Conservation (phyloP, 352 stramenopile species). For the Plasmopara halstedii region DNA sequence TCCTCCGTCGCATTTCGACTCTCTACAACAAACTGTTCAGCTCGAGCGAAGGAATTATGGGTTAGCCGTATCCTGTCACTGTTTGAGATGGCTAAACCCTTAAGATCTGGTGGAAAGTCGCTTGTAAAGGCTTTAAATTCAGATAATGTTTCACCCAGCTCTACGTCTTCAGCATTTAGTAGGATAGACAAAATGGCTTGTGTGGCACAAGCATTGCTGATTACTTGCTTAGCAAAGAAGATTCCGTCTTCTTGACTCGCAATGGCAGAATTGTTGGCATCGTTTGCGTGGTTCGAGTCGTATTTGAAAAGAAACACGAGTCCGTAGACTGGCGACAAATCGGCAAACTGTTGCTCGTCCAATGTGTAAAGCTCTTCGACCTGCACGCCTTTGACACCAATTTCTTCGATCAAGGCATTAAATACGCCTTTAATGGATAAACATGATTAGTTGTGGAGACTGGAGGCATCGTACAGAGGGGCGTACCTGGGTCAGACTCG, state of each 20-base stretch:
- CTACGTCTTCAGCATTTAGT: slow-evolving; percentile 81
- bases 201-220: slow-evolving; percentile 94
- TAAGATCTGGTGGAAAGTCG: slow-evolving; percentile 72
- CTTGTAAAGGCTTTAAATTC: slow-evolving; percentile 81
- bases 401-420: slow-evolving; percentile 89
- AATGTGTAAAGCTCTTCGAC: slow-evolving; percentile 92
- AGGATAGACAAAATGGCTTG: slow-evolving; percentile 96
- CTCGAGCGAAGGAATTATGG: slow-evolving; percentile 76
- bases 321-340: slow-evolving; percentile 79
- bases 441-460: not conserved
- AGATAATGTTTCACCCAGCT: slow-evolving; percentile 49
- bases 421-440: slow-evolving; percentile 57
- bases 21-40: slow-evolving; percentile 77
- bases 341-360: slow-evolving; percentile 78
- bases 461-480: not conserved
- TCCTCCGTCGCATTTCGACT: slow-evolving; percentile 65
- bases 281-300: slow-evolving; percentile 42
- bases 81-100: slow-evolving; percentile 83
- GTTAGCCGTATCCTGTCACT: slow-evolving; percentile 77
- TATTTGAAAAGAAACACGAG: slow-evolving; percentile 98
- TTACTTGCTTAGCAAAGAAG: slow-evolving; percentile 96
- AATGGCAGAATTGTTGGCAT: slow-evolving; percentile 10
- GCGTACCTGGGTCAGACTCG: slow-evolving; percentile 63
- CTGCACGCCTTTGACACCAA: slow-evolving; percentile 90
- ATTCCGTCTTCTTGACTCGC: slow-evolving; percentile 47